Conservation (phyloP, 257 asterid species). For the Primulina tabacum region DNA sequence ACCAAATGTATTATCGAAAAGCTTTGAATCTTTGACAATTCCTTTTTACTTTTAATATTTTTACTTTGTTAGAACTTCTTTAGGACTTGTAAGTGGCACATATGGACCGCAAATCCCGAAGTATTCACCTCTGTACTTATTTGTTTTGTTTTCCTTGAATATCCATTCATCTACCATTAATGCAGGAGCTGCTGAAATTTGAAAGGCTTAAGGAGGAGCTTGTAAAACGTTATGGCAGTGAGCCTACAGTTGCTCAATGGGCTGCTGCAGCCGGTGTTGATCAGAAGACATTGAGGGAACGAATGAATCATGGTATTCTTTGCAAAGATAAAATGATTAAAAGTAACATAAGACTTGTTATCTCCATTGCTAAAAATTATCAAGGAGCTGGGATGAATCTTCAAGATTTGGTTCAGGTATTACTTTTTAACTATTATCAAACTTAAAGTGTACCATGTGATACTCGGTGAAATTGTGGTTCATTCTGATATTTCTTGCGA, state of each 20-base stretch:
- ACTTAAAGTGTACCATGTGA: conserved; percentile 1
- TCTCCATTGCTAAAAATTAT: conserved; percentile 89
- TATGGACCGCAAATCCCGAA: not conserved
- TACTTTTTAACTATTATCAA: not conserved
- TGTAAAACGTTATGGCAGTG: conserved; percentile 49
- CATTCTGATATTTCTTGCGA: conserved; percentile 18
- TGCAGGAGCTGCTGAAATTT: conserved; percentile 76
- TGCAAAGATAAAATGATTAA: conserved; percentile 92
- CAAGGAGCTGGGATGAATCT: conserved; percentile 94
- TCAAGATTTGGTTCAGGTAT: conserved; percentile 96
- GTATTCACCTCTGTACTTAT: not conserved
- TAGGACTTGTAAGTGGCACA: not conserved
- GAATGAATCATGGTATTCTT: conserved; percentile 59
- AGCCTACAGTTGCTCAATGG: conserved; percentile 78
- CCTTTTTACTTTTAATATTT: conserved; percentile 3
- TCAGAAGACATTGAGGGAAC: conserved; percentile 72
- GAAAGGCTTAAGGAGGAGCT: conserved; percentile 79
- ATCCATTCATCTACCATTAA: conserved; percentile 16
- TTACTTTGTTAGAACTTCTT: no score
- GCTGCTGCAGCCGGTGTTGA: conserved; percentile 92
- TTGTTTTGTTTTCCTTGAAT: conserved; percentile 11
- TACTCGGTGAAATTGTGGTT: conserved; percentile 2
- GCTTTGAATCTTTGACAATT: not conserved
- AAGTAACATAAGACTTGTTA: conserved; percentile 88
- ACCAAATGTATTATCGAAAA: not conserved